phyloP scores from a whole-genome alignment of 2,329 filamentous ascomycete species.

The Calonectria leucothoes region DNA sequence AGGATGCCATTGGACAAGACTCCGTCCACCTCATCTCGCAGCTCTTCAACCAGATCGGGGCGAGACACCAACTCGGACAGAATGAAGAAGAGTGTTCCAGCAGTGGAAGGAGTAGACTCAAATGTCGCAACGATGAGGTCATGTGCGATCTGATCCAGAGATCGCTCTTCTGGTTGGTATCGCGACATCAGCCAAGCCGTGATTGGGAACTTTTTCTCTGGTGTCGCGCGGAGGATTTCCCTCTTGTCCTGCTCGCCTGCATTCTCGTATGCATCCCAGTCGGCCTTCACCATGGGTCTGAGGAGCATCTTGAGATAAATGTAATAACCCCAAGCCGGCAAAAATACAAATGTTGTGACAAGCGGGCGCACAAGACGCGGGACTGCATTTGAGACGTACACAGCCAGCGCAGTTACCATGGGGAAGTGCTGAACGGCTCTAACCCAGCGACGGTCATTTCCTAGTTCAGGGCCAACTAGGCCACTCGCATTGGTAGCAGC shows the following conservation, averaged over 20 bases:
- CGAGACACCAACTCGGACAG: background rate
- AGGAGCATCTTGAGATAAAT: background rate
- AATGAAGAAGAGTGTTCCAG: background rate
- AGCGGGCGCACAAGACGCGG: background rate
- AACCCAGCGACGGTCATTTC: background rate
- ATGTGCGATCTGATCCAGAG: background rate
- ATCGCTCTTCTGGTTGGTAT: background rate
- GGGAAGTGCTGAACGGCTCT: background rate
- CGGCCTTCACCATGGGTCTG: background rate
- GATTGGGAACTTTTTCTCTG: background rate
- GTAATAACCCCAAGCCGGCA: background rate
- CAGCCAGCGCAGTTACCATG: background rate
- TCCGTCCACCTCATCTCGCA: background rate
- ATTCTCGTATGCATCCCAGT: background rate
- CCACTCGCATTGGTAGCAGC: background rate
- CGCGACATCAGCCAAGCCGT: background rate
- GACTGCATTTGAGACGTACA: background rate
- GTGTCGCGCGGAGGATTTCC: background rate
- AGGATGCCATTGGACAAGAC: background rate
- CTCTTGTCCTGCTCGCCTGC: background rate
- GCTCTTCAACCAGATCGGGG: background rate
- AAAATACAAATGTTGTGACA: background rate
- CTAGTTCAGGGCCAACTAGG: background rate
- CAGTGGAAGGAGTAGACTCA: background rate
- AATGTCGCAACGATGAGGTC: background rate